Evolutionary conservation across 768 basidiomycete genomes (phyloP).

Genomic region (Amanita pseudoporphyria): DNA sequence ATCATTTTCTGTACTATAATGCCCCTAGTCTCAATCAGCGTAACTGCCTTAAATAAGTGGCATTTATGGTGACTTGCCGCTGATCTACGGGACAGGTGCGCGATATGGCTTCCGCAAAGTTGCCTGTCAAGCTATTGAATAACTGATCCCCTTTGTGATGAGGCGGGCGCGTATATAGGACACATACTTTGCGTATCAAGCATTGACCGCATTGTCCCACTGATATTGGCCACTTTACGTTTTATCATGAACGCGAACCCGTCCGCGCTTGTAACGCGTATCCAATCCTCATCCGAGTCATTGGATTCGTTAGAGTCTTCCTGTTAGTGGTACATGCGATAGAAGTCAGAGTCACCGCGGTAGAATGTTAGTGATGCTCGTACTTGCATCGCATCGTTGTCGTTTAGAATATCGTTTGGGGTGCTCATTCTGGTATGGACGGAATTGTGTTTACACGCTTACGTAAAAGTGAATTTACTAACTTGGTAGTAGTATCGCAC

Average conservation of each 20-base stretch:
- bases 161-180: background rate
- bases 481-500: too few species aligned
- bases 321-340: background rate
- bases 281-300: slow-evolving; percentile 59
- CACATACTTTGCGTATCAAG: slow-evolving; percentile 61
- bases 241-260: slow-evolving; percentile 75
- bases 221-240: slow-evolving; percentile 64
- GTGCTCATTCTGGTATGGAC: background rate
- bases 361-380: background rate
- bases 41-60: background rate
- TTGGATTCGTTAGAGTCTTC: slow-evolving; percentile 7
- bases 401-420: too few species aligned
- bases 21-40: slow-evolving; percentile 15
- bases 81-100: slow-evolving; percentile 63
- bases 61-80: slow-evolving; percentile 37
- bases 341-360: too few species aligned
- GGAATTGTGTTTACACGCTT: too few species aligned
- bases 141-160: background rate
- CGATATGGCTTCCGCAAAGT: slow-evolving; percentile 63
- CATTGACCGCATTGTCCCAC: slow-evolving; percentile 78
- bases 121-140: slow-evolving; percentile 39
- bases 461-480: too few species aligned
- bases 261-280: slow-evolving; percentile 67
- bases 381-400: background rate
- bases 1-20: too few species aligned